Evolutionary conservation across 2,329 filamentous ascomycete species (phyloP), one percentile per base, ranked within the genome.

Genomic region (Triangularia setosa): DNA sequence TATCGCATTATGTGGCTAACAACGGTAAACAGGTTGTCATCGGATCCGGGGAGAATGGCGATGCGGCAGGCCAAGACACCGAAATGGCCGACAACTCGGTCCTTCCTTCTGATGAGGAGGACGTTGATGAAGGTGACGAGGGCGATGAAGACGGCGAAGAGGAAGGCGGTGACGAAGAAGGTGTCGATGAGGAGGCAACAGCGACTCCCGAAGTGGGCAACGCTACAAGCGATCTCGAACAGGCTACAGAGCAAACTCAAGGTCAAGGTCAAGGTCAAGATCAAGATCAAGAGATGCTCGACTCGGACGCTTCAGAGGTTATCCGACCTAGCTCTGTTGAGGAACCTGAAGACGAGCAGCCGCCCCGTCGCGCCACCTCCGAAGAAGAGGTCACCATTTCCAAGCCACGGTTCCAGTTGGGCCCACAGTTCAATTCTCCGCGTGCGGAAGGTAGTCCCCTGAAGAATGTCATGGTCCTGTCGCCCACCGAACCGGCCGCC

Each of bases 51-150:
- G 79, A 81, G 66, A 79, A 77, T 40, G 79, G 79, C 14, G 79
- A 79, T 75, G 74, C 14, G 75, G 75, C n/a, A 79, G 79, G 56
- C 40, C 78, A 79, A 14, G 83, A 85, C 65, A 81, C 78, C 68
- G 82, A 85, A 65, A 83, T 84, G 78, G 80, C 78, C 0, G 87
- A 87, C 54, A 76, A 77, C 52, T 80, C 78, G 24, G 78, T 80
- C 28, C 77, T 79, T 2, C 76, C 82, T 18, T 80, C 72, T 8
- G 81, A 81, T 2, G 81, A 80, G 18, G 81, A 82, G 1, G 82
- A 82, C 1, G 82, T 81, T 2, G 82, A 77, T 2, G 80, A 80
- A 1, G 81, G 80, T 4, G 81, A 78, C 2, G 81, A 79, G 3
- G 80, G 79, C 2, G 82, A 81, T 2, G 80, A 79, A 3, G 81